Conservation (phyloP, 2,329 filamentous ascomycete species). For the Pochonia chlamydosporia region DNA sequence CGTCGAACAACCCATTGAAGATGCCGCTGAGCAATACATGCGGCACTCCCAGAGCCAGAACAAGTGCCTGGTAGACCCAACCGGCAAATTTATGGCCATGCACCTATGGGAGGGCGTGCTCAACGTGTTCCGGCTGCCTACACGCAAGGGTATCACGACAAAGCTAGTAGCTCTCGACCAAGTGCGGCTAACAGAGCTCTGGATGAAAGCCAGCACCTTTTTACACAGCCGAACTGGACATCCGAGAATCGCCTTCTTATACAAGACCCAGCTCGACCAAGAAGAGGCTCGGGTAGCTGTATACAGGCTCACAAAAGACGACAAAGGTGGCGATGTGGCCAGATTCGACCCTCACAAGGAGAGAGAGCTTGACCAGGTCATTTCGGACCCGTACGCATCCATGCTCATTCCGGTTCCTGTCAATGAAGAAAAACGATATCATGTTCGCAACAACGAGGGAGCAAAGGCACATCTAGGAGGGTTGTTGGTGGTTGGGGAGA, state of each 20-base stretch:
- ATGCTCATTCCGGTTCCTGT: constrained; percentile 59
- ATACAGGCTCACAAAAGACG: constrained; percentile 53
- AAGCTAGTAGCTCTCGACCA: constrained; percentile 47
- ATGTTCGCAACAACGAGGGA: constrained; percentile 47
- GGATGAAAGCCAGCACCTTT: constrained; percentile 53
- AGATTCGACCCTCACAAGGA: constrained; percentile 51
- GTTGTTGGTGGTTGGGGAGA: constrained; percentile 71
- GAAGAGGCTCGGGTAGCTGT: constrained; percentile 51
- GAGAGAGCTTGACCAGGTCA: constrained; percentile 47
- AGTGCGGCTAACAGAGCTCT: constrained; percentile 52
- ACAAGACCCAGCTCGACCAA: constrained; percentile 46
- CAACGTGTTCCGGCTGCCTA: constrained; percentile 46
- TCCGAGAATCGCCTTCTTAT: constrained; percentile 52
- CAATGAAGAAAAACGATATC: constrained; percentile 53
- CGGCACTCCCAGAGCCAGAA: constrained; percentile 79
- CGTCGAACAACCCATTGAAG: constrained; percentile 44
- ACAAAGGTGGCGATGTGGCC: constrained; percentile 48
- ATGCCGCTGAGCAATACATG: constrained; percentile 54
- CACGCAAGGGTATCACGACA: constrained; percentile 36
- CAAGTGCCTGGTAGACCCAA: constrained; percentile 78
- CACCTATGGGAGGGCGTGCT: constrained; percentile 57
- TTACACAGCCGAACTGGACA: constrained; percentile 53
- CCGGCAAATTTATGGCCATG: constrained; percentile 54
- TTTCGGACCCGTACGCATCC: constrained; percentile 49
- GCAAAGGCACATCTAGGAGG: constrained; percentile 60